Conservation (phyloP, 345 rosid species). For the Linum tenue region DNA sequence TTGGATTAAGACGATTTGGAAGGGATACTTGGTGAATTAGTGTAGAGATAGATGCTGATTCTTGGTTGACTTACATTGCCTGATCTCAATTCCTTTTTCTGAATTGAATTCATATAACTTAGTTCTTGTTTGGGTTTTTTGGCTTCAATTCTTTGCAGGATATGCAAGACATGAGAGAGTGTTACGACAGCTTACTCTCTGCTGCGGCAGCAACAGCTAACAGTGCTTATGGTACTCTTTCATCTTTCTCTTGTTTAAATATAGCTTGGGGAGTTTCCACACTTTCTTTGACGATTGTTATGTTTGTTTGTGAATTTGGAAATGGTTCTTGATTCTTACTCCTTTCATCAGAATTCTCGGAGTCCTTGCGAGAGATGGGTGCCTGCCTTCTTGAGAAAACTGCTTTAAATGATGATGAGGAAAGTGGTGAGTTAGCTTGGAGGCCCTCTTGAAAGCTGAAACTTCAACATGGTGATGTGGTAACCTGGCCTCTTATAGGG, state of each 20-base stretch:
- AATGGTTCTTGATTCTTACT: too few species aligned
- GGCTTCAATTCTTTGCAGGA: neutral
- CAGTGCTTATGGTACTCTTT: constrained; percentile 2
- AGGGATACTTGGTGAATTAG: too few species aligned
- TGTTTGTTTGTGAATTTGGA: too few species aligned
- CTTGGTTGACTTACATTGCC: neutral
- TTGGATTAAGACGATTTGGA: too few species aligned
- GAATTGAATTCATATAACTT: neutral
- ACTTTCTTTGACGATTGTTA: too few species aligned
- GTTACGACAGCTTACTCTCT: constrained; percentile 8
- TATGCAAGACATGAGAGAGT: constrained; percentile 7
- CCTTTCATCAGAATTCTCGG: constrained; percentile 5
- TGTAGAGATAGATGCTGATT: too few species aligned
- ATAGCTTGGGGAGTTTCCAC: too few species aligned
- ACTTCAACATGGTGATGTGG: neutral
- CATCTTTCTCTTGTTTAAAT: too few species aligned
- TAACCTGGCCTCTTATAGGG: neutral
- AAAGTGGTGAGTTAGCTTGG: constrained; percentile 1
- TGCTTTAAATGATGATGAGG: constrained; percentile 10
- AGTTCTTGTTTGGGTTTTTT: neutral
- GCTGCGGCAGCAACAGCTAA: constrained; percentile 4
- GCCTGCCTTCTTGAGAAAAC: constrained; percentile 11
- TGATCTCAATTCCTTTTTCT: neutral
- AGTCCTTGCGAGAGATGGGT: constrained; percentile 8
- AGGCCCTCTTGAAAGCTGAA: neutral